phyloP scores from a whole-genome alignment of 2,329 filamentous ascomycete species.

The Monosporascus cannonballus region DNA sequence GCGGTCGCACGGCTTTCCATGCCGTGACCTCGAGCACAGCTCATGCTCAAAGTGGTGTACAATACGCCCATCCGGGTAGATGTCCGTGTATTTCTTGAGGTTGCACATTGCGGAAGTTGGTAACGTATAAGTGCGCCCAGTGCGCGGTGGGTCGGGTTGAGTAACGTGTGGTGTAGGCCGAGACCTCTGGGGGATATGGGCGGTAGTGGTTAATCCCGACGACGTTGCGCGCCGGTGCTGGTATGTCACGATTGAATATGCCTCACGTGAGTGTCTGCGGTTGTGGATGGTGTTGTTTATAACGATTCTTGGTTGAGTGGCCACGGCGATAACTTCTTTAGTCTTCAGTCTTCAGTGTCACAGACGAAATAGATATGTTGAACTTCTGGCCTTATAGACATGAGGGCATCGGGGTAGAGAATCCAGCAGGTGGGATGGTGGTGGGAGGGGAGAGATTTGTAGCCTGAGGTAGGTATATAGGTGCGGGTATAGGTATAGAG shows the following conservation, averaged over 20 bases:
- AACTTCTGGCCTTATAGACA: conserved; percentile 15
- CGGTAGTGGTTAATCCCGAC: conserved; percentile 7
- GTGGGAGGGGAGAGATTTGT: not conserved
- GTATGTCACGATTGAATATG: conserved; percentile 8
- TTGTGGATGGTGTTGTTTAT: conserved; percentile 20
- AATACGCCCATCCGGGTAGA: conserved; percentile 39
- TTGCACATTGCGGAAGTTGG: conserved; percentile 39
- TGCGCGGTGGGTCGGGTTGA: conserved; percentile 18
- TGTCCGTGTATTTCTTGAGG: conserved; percentile 39
- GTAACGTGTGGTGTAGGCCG: conserved; percentile 13
- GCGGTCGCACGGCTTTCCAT: conserved; percentile 35
- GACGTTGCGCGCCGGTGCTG: conserved; percentile 7
- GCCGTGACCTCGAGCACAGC: conserved; percentile 33
- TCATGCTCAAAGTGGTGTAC: conserved; percentile 26
- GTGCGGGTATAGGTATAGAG: not conserved
- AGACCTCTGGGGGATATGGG: conserved; percentile 4
- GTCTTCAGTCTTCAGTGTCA: conserved; percentile 14
- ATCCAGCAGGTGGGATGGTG: conserved; percentile 3
- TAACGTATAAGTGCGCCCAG: conserved; percentile 18
- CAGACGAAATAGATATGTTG: conserved; percentile 12
- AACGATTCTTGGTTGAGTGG: conserved; percentile 16
- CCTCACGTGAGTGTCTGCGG: conserved; percentile 10
- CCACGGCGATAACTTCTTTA: conserved; percentile 12
- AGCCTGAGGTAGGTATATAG: not conserved
- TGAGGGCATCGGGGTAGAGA: conserved; percentile 13